Conservation (phyloP, 176 grass and related monocot genomes). For the Avena atlantica region DNA sequence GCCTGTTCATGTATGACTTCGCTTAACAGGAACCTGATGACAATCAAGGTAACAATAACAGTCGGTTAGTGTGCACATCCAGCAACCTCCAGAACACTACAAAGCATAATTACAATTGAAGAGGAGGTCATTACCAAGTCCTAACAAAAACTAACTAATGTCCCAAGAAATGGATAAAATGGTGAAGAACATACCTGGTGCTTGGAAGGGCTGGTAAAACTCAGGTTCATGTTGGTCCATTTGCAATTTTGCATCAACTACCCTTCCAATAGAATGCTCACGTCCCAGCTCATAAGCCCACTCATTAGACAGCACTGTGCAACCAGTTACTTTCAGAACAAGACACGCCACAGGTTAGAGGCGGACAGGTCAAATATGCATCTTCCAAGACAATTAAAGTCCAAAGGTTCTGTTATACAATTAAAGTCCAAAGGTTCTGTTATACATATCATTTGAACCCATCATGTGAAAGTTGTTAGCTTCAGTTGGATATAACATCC, state of each 20-base stretch:
- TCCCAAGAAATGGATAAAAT: not conserved
- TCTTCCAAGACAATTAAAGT: conserved; percentile 51
- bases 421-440: conserved; percentile 87
- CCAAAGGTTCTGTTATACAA: conserved; percentile 79
- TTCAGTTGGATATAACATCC: conserved; percentile 68
- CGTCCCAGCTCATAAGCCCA: conserved; percentile 39
- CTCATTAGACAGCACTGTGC: conserved; percentile 11
- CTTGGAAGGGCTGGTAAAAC: conserved; percentile 39
- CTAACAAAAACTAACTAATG: not conserved
- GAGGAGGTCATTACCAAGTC: not conserved
- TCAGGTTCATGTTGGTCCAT: conserved; percentile 39
- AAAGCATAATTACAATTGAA: not conserved
- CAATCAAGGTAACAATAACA: not conserved
- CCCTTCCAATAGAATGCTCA: conserved; percentile 33
- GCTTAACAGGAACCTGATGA: conserved; percentile 21
- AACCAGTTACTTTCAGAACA: conserved; percentile 44
- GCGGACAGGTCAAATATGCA: conserved; percentile 39
- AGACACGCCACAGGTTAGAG: conserved; percentile 25
- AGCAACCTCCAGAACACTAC: not conserved
- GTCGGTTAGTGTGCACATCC: not conserved
- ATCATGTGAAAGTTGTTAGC: conserved; percentile 63
- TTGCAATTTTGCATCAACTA: conserved; percentile 18
- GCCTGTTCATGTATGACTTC: not conserved
- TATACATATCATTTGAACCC: conserved; percentile 67
- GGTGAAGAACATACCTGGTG: conserved; percentile 49